These are phyloP conservation scores for Penicillium waksmanii DNA, from an alignment of 495 filamentous ascomycete species.

Conservation along the genomic window DNA sequence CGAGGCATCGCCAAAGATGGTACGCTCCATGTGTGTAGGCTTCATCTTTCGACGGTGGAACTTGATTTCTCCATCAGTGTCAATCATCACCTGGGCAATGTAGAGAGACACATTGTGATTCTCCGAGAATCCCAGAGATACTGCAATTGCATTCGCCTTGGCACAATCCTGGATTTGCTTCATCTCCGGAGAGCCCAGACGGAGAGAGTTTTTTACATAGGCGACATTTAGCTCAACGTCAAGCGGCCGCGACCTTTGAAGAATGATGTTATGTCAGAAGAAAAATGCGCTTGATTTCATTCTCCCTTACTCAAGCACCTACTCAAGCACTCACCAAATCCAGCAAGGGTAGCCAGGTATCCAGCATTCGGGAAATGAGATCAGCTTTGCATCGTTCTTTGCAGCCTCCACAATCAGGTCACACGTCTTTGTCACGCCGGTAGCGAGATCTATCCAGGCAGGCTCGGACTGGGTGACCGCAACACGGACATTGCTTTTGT, in stretches of 20 bases:
- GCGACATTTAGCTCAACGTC: slow-evolving; percentile 45
- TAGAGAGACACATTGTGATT: slow-evolving; percentile 51
- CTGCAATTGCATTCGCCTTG: slow-evolving; percentile 45
- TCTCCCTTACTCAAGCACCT: neutral
- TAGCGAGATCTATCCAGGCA: slow-evolving; percentile 55
- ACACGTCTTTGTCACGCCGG: slow-evolving; percentile 53
- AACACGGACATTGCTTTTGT: slow-evolving; percentile 31
- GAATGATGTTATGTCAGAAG: neutral
- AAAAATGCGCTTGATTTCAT: neutral
- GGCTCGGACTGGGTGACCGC: slow-evolving; percentile 58
- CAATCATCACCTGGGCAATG: slow-evolving; percentile 60
- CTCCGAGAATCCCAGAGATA: slow-evolving; percentile 60
- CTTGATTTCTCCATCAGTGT: slow-evolving; percentile 45
- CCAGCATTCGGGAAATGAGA: slow-evolving; percentile 51
- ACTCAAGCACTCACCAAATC: slow-evolving; percentile 49
- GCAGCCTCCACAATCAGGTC: slow-evolving; percentile 57
- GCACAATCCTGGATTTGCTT: slow-evolving; percentile 44
- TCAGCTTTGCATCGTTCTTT: slow-evolving; percentile 48
- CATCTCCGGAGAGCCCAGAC: slow-evolving; percentile 51
- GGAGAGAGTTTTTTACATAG: slow-evolving; percentile 58
- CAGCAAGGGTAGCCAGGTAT: slow-evolving; percentile 44
- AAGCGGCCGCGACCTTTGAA: slow-evolving; percentile 43
- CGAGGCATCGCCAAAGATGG: slow-evolving; percentile 59
- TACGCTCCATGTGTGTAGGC: slow-evolving; percentile 65
- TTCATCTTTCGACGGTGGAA: slow-evolving; percentile 60